Conservation (phyloP, 2,329 filamentous ascomycete species). For the Volutella citrinella region DNA sequence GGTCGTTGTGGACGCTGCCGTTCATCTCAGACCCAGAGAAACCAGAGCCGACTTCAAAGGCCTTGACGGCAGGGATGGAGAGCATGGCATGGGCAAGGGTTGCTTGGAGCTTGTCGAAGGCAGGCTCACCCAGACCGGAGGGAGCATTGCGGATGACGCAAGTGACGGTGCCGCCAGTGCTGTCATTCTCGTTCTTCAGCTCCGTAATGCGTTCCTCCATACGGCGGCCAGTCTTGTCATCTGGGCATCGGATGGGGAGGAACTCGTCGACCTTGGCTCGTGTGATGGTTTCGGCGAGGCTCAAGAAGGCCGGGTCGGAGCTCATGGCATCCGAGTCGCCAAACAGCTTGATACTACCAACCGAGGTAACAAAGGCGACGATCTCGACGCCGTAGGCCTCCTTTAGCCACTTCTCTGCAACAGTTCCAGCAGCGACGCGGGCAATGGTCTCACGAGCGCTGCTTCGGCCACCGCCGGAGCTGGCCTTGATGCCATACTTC, state of each 20-base stretch:
- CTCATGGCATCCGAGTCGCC: slow-evolving; percentile 47
- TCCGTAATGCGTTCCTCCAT: slow-evolving; percentile 81
- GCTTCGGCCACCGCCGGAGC: slow-evolving; percentile 82
- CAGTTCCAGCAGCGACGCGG: slow-evolving; percentile 84
- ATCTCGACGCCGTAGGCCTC: slow-evolving; percentile 85
- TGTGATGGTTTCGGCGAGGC: slow-evolving; percentile 58
- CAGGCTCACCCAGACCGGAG: slow-evolving; percentile 84
- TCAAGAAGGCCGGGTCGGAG: slow-evolving; percentile 75
- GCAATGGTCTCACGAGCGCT: slow-evolving; percentile 95
- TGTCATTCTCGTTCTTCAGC: slow-evolving; percentile 76
- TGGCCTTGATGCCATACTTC: slow-evolving; percentile 94
- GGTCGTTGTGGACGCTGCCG: slow-evolving; percentile 89
- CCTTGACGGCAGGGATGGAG: slow-evolving; percentile 91
- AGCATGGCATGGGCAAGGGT: slow-evolving; percentile 91
- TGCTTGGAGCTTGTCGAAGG: slow-evolving; percentile 94
- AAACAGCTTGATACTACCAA: slow-evolving; percentile 56
- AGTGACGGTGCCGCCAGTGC: slow-evolving; percentile 91
- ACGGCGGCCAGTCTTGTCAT: slow-evolving; percentile 57
- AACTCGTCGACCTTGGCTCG: slow-evolving; percentile 71
- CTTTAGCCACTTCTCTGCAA: slow-evolving; percentile 88
- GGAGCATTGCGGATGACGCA: slow-evolving; percentile 89
- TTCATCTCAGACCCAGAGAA: slow-evolving; percentile 84
- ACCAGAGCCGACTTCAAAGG: slow-evolving; percentile 91
- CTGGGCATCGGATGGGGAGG: slow-evolving; percentile 84
- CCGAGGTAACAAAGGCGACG: slow-evolving; percentile 82